Percentiles rank a stretch among this genome's conserved stretches.
Conservation (phyloP, 805 yeast genomes). For the Pachysolen tannophilus region DNA sequence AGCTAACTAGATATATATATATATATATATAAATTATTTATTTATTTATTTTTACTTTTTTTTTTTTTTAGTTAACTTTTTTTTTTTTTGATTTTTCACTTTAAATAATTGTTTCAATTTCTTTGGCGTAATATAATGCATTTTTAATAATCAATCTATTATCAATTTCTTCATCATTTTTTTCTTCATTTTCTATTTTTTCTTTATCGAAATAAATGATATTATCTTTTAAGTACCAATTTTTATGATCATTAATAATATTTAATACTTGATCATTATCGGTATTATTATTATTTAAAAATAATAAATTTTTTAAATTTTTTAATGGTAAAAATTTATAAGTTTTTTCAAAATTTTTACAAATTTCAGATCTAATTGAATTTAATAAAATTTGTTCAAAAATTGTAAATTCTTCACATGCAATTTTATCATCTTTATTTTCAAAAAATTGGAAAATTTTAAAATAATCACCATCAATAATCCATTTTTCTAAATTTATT, state of each 20-base stretch:
- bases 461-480: constrained; percentile 95
- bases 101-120: constrained; percentile 84
- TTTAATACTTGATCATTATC: constrained; percentile 46
- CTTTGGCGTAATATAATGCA: constrained; percentile 80
- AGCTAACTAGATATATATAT: too few relatives aligned
- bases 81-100: not conserved
- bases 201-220: constrained; percentile 37
- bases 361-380: constrained; percentile 82
- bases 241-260: constrained; percentile 41
- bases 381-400: constrained; percentile 68
- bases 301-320: constrained; percentile 76
- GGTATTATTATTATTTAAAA: constrained; percentile 42
- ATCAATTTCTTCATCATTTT: constrained; percentile 28
- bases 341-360: constrained; percentile 73
- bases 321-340: constrained; percentile 70
- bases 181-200: constrained; percentile 8
- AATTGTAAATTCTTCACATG: constrained; percentile 67
- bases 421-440: constrained; percentile 50
- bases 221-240: constrained; percentile 53
- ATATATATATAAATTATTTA: too few relatives aligned
- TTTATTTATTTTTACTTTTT: not conserved
- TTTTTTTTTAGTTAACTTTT: not conserved
- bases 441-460: constrained; percentile 67
- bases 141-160: constrained; percentile 50
- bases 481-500: constrained; percentile 81